Evolutionary conservation across 1,284 basidiomycete genomes (phyloP).

Genomic region (Inonotus hispidus): DNA sequence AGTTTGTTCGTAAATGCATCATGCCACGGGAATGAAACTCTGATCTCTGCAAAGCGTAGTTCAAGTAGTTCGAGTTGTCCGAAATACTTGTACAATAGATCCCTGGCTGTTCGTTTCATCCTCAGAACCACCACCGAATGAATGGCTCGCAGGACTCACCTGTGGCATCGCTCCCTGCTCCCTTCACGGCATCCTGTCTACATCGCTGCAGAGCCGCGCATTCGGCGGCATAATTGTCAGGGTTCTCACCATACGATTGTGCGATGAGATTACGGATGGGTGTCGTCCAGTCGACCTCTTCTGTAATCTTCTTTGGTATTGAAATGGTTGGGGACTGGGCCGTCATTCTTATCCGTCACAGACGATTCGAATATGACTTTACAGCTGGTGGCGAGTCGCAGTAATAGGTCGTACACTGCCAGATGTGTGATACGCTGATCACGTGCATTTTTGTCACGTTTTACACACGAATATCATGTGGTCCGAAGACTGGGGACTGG

Average conservation of each 20-base stretch:
- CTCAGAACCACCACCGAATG: background rate
- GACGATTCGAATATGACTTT: too few relatives aligned
- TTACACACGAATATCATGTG: too few relatives aligned
- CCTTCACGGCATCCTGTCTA: constrained; percentile 91
- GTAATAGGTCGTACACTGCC: too few relatives aligned
- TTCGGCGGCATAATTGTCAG: constrained; percentile 83
- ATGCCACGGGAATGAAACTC: constrained; percentile 93
- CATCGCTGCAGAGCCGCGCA: constrained; percentile 82
- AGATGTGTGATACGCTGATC: too few relatives aligned
- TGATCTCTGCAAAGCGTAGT: constrained; percentile 92
- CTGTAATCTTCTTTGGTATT: constrained; percentile 73
- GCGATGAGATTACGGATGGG: constrained; percentile 85
- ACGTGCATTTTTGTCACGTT: too few relatives aligned
- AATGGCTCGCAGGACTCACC: constrained; percentile 41
- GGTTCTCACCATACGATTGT: constrained; percentile 91
- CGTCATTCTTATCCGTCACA: constrained; percentile 38
- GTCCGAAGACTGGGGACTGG: too few relatives aligned
- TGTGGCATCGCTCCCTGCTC: constrained; percentile 90
- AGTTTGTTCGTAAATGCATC: constrained; percentile 95
- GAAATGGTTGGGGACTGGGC: constrained; percentile 78
- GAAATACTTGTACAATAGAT: constrained; percentile 98
- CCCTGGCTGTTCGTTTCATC: constrained; percentile 52
- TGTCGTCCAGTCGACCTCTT: constrained; percentile 88
- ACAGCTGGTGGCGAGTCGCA: too few relatives aligned
- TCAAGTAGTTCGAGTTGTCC: constrained; percentile 98